phyloP scores from a whole-genome alignment of 805 yeast species.

The Metschnikowia koreensis region DNA sequence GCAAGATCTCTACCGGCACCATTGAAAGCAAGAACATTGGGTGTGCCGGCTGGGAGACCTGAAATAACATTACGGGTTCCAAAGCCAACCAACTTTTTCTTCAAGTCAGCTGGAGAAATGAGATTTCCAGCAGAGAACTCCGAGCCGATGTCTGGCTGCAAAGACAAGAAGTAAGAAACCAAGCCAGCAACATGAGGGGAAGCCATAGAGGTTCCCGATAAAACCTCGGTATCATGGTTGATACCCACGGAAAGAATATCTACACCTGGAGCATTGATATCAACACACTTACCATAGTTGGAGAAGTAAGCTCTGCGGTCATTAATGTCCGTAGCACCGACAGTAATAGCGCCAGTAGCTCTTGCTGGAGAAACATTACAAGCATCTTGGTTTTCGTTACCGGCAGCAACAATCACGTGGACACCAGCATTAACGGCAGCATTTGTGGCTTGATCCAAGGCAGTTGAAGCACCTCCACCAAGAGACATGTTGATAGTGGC shows the following conservation, averaged over 20 bases:
- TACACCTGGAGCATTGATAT: slow-evolving; percentile 94
- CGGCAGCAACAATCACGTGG: slow-evolving; percentile 94
- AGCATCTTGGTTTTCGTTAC: slow-evolving; percentile 90
- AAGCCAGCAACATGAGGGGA: slow-evolving; percentile 70
- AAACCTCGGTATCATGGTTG: slow-evolving; percentile 5
- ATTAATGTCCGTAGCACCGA: slow-evolving; percentile 87
- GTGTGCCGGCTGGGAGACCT: slow-evolving; percentile 50
- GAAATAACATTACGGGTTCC: slow-evolving; percentile 50
- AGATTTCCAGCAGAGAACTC: slow-evolving; percentile 42
- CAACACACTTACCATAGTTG: slow-evolving; percentile 93
- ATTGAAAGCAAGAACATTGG: slow-evolving; percentile 51
- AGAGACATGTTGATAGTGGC: slow-evolving; percentile 90
- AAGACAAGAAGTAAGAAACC: slow-evolving; percentile 47
- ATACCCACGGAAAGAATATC: slow-evolving; percentile 59
- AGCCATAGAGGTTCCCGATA: slow-evolving; percentile 82
- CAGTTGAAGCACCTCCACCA: slow-evolving; percentile 88
- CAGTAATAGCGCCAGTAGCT: slow-evolving; percentile 80
- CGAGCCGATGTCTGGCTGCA: slow-evolving; percentile 18
- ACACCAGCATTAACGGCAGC: slow-evolving; percentile 88
- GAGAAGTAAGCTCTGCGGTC: slow-evolving; percentile 94
- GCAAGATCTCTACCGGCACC: slow-evolving; percentile 20
- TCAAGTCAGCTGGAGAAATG: slow-evolving; percentile 39
- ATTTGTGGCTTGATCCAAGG: slow-evolving; percentile 81
- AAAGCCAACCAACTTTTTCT: slow-evolving; percentile 37
- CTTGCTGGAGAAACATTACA: slow-evolving; percentile 91